Base-by-base conservation (phyloP, 2,329 filamentous ascomycete species). In the Lachnellula cervina region DNA sequence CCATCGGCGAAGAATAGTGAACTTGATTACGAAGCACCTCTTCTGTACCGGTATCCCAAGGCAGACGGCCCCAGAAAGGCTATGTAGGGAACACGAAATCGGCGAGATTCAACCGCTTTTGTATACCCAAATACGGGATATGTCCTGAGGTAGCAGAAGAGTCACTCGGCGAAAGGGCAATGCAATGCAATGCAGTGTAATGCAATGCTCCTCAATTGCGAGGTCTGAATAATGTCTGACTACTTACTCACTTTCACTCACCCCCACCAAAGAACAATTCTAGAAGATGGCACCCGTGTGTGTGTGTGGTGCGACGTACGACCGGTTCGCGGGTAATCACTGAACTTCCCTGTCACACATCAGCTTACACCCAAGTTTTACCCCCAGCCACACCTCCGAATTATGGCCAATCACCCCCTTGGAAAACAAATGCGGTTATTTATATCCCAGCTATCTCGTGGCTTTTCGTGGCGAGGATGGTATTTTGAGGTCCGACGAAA, bases 371-470 rank as follows among this genome's bases (percentile, higher is more conserved):
- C 6, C 38, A 42, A 42, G 44, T 47, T n/a, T 28, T 8, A 23
- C 23, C 19, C 23, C 43, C 42, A 51, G 54, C 54, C 54, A 56
- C 54, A 51, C 43, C 34, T 52, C 38, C 54, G 48, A 40, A 40
- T 16, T 17, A n/a, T 19, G n/a, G 25, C 49, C 54, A 56, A 52
- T 56, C 43, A 40, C 7, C 2, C 7, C 11, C 19, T 5, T 34
- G 17, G n/a, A 11, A 32, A 19, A 16, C 23, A 6, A 32, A 32
- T 49, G n/a, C 49, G 54, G 42, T 51, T 56, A 56, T 56, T 56
- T 56, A 56, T 56, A 56, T 49, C 49, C 54, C 38, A 37, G 54
- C 45, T 21, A 3, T 8, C 35, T 55, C 40, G 42, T 37, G 28
- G 32, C 40, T 56, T 44, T 44, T 43, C 47, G 43, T 46, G n/a